Evolutionary conservation across 1,284 basidiomycete species (phyloP), one percentile per base, ranked within the genome.

Genomic region (Malassezia globosa): DNA sequence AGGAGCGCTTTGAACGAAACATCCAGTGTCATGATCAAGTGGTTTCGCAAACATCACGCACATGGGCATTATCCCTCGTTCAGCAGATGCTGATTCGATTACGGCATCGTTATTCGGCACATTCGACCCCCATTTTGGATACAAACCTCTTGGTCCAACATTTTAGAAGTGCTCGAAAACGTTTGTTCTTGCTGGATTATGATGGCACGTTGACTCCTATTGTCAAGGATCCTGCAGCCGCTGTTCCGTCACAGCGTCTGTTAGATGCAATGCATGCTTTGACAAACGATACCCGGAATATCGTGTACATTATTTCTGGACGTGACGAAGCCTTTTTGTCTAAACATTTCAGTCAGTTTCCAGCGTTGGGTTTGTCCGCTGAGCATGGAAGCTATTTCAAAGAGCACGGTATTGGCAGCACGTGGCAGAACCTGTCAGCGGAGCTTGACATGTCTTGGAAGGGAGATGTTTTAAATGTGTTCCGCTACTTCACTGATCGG

Each of bases 401-500:
- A 48, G 81, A 81, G 59, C 85, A 84, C 0, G 61, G 68, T 33
- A n/a, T 81, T 14, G 44, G 51, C n/a, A 73, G 72, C 37, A 76
- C 79, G 57, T 97, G 90, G 86, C 78, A 76, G 59, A 92, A 92
- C 73, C 83, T 95, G 69, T 95, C 92, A 19, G 80, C 83, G 72
- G 78, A 78, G 55, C 75, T 97, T 66, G 92, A 97, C 75, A 96
- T 97, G 94, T 81, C 81, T 64, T 97, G 92, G 92, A 92, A 95
- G 85, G 76, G 75, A 48, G 92, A 95, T 74, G 88, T 96, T 27
- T 80, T 84, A 60, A 87, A 92, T 74, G 84, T 97, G 43, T 97
- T 97, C 75, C 81, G 81, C 73, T 96, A 94, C 75, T 94, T 89
- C 74, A 94, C 87, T 4, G 89, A 94, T 78, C 67, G 74, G n/a